Conservation (phyloP, 1,139 yeast genomes). For the Taiozyma sp. region DNA sequence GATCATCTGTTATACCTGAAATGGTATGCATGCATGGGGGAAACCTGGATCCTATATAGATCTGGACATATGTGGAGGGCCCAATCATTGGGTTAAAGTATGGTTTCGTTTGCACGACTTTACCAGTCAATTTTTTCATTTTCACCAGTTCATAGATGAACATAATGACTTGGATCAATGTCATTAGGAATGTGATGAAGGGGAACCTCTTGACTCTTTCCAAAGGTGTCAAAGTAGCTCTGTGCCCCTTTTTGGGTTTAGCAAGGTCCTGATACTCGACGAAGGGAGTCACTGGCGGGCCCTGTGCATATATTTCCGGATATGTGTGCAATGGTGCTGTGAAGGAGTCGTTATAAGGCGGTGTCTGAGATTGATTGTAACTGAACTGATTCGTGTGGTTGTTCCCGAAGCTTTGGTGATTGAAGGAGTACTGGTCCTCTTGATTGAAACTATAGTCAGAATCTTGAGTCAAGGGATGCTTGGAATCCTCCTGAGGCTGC, state of each 20-base stretch:
- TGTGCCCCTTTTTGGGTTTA: background rate
- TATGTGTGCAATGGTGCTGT: background rate
- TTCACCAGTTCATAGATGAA: conserved; percentile 64
- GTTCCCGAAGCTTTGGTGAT: background rate
- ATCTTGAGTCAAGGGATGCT: background rate
- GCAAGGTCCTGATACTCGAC: background rate
- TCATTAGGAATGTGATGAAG: conserved; percentile 42
- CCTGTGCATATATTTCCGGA: background rate
- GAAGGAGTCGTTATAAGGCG: background rate
- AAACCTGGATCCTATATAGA: conserved; percentile 70
- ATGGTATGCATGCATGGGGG: conserved; percentile 67
- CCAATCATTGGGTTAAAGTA: conserved; percentile 79
- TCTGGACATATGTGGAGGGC: conserved; percentile 65
- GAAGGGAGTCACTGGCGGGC: background rate
- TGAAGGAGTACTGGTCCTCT: background rate
- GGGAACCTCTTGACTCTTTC: conserved; percentile 21
- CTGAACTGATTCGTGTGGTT: background rate
- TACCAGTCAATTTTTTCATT: conserved; percentile 60
- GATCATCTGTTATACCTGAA: conserved; percentile 45
- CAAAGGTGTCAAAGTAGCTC: background rate
- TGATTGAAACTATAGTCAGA: background rate
- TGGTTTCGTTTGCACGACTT: conserved; percentile 67
- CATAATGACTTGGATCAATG: conserved; percentile 50
- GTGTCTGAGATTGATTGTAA: background rate
- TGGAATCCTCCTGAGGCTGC: background rate